A percentile compares a stretch with the other conserved stretches of the same genome.
These are phyloP conservation scores for Xylaria venustula DNA, from an alignment of 495 filamentous ascomycete species.

Conservation along the genomic window DNA sequence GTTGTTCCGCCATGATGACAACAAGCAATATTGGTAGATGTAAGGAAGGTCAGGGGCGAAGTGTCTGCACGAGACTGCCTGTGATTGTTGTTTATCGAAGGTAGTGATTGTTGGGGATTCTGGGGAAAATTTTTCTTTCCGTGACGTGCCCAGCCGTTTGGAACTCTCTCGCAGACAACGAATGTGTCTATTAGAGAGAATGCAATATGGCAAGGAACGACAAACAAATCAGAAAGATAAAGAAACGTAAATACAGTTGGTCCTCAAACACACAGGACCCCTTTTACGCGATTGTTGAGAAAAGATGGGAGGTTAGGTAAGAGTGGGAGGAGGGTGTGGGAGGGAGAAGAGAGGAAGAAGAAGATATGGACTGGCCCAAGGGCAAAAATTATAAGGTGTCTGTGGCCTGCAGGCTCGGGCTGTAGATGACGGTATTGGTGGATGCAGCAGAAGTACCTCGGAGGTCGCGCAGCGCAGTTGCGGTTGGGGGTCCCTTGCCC, in stretches of 20 bases:
- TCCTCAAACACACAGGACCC: slow-evolving; percentile 14
- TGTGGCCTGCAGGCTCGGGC: slow-evolving; percentile 31
- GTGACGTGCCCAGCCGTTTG: slow-evolving; percentile 30
- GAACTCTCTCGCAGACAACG: slow-evolving; percentile 43
- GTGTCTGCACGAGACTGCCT: background rate
- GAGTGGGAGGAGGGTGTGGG: slow-evolving; percentile 9
- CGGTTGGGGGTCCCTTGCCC: background rate
- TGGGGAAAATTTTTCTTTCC: slow-evolving; percentile 20
- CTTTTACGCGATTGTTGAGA: slow-evolving; percentile 9
- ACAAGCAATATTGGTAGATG: background rate
- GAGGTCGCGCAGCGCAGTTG: background rate
- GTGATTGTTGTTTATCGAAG: slow-evolving; percentile 1
- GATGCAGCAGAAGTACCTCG: background rate
- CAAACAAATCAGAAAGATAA: slow-evolving; percentile 9
- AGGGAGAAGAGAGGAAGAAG: background rate
- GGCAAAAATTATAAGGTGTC: slow-evolving; percentile 31
- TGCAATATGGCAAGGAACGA: slow-evolving; percentile 19
- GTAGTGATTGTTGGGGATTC: slow-evolving; percentile 18
- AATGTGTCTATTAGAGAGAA: slow-evolving; percentile 30
- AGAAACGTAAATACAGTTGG: slow-evolving; percentile 12
- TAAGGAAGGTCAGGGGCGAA: background rate
- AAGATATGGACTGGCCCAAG: slow-evolving; percentile 11
- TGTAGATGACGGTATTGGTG: background rate
- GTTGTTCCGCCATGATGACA: slow-evolving; percentile 81
- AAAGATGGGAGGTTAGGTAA: slow-evolving; percentile 4